Percentiles rank a stretch among this genome's conserved stretches.
Evolutionary conservation across 495 filamentous ascomycete genomes (phyloP).

Genomic region (Xylaria bambusicola): DNA sequence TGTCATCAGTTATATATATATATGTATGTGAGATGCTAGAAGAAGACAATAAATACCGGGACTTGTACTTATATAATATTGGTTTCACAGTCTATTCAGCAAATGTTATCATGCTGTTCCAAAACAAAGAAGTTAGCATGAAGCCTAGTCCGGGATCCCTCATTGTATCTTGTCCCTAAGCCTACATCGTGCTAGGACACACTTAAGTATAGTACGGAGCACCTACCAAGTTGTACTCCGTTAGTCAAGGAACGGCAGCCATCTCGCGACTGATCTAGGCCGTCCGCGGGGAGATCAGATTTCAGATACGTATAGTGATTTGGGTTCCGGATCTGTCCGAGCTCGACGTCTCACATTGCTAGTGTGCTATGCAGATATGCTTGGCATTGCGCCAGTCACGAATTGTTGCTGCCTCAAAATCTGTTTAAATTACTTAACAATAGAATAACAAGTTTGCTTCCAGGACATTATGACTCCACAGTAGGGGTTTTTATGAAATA

Average conservation of each 20-base stretch:
- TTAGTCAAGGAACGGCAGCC: background rate
- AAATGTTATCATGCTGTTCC: too few relatives aligned
- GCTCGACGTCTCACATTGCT: background rate
- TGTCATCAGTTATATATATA: too few relatives aligned
- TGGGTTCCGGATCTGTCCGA: conserved; percentile 5
- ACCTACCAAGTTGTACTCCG: background rate
- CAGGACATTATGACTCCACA: conserved; percentile 3
- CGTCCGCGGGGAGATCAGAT: conserved; percentile 1
- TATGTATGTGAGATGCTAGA: too few relatives aligned
- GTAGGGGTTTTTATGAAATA: background rate
- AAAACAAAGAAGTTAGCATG: too few relatives aligned
- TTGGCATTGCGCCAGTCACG: background rate
- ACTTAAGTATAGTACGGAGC: background rate
- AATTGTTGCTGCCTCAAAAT: background rate
- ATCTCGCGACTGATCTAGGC: background rate
- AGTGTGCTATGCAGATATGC: background rate
- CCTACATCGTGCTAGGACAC: background rate
- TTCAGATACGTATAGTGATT: background rate
- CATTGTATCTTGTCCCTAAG: background rate
- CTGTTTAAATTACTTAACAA: too few relatives aligned
- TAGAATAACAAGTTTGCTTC: background rate
- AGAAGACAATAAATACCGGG: too few relatives aligned
- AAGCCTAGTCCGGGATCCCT: too few relatives aligned
- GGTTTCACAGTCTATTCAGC: too few relatives aligned
- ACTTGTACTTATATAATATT: too few relatives aligned